Conservation (phyloP, 805 yeast species). For the Martiniozyma abietophila region DNA sequence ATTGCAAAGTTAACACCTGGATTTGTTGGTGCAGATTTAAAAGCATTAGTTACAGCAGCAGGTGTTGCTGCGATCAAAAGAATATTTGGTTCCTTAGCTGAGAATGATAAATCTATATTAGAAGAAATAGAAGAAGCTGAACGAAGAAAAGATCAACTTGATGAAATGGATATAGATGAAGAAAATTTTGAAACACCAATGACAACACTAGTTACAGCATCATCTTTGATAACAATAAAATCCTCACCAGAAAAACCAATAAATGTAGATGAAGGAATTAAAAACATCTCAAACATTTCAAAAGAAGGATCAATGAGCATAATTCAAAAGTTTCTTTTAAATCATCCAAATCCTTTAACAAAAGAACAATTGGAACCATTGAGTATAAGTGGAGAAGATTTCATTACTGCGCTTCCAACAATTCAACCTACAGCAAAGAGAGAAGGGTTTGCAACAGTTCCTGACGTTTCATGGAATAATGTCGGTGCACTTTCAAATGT, state of each 20-base stretch:
- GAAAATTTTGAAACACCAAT: conserved; percentile 16
- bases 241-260: too few species aligned
- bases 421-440: conserved; percentile 96
- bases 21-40: conserved; percentile 94
- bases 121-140: conserved; percentile 19
- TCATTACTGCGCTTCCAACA: conserved; percentile 75
- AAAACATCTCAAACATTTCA: conserved; percentile 3
- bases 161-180: conserved; percentile 3
- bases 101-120: conserved; percentile 16
- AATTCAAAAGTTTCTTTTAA: conserved; percentile 60
- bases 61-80: conserved; percentile 92
- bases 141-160: conserved; percentile 5
- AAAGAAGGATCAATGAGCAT: conserved; percentile 33
- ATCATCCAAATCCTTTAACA: conserved; percentile 74
- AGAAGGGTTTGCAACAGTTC: conserved; percentile 98
- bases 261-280: not conserved
- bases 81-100: conserved; percentile 58
- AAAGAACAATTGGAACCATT: conserved; percentile 67
- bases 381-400: conserved; percentile 71
- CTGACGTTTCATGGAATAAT: conserved; percentile 92
- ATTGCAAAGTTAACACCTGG: conserved; percentile 95
- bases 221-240: conserved; percentile 1
- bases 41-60: conserved; percentile 89
- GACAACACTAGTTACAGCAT: not conserved
- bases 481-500: conserved; percentile 83